Evolutionary conservation across 306 rosid species (phyloP).

Genomic region (Sicyos baderoa): DNA sequence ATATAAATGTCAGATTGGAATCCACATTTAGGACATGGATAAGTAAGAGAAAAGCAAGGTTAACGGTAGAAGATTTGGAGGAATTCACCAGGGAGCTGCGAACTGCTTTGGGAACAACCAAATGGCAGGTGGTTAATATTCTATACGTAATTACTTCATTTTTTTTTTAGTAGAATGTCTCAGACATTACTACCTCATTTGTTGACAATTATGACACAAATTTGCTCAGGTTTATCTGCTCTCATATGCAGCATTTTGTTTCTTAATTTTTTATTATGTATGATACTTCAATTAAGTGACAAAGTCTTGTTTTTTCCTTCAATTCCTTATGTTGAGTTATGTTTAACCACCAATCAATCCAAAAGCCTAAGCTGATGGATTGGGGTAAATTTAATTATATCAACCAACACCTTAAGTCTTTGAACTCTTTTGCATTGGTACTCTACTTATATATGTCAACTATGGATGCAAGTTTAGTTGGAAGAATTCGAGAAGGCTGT

Average conservation of each 20-base stretch:
- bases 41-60: constrained; percentile 55
- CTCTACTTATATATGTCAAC: constrained; percentile 26
- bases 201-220: constrained; percentile 4
- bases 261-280: background rate
- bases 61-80: constrained; percentile 38
- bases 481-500: constrained; percentile 91
- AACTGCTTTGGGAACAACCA: constrained; percentile 92
- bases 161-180: background rate
- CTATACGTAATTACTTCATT: background rate
- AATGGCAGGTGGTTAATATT: constrained; percentile 72
- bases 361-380: no score
- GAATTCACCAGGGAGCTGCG: constrained; percentile 73
- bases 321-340: no score
- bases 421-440: constrained; percentile 5
- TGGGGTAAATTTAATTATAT: no score
- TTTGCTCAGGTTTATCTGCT: background rate
- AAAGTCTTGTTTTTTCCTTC: background rate
- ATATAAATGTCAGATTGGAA: constrained; percentile 60
- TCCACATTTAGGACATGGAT: constrained; percentile 74
- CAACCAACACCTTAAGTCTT: no score
- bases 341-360: no score
- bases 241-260: background rate
- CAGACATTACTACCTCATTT: background rate
- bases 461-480: constrained; percentile 42
- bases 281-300: background rate